Base-by-base conservation (phyloP, 768 basidiomycete species). In the Tricholoma sp. region DNA sequence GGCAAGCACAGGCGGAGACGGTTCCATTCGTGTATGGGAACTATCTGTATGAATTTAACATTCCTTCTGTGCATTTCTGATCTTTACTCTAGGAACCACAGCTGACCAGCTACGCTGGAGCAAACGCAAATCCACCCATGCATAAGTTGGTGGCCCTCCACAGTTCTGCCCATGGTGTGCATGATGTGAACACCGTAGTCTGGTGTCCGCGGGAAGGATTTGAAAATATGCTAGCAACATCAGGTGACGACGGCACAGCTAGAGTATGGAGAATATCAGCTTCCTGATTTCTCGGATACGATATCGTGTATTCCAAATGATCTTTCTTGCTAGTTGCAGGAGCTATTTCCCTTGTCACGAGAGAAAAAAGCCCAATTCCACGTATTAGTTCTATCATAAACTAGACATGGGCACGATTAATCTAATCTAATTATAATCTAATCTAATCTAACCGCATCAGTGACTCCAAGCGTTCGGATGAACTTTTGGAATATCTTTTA, bases 1-100 rank as follows among this genome's bases (percentile, higher is more conserved):
- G 10, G 93, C 91, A 0, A 91, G 86, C 54, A 84, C 83, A 2
- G 93, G 93, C 0, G 84, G 92, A 0, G 97, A 99, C 66, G 97
- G 95, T 1, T 75, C 73, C 45, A 79, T 98, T 41, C 80, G 88
- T 28, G 72, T 98, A 6, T 96, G 91, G 88, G 84, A 90, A 58
- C 71, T 98, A 32, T 72, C 71, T 58, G 89, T 87, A 61, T 36
- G 80, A 68, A 9, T 15, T 20, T 31, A 11, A 17, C 47, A 6
- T 32, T 49, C 31, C 2, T 31, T 32, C 7, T 9, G n/a, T 32
- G 29, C 15, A 49, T 49, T 4, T 12, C 28, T 48, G 39, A 51
- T 17, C 29, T 17, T 49, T 28, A 45, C 5, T 33, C 49, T 47
- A 77, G 74, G 72, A 70, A 56, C 63, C 67, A 1, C 50, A 32